These are phyloP conservation scores for Pythium sp. DNA, from an alignment of 352 stramenopile genomes.

Conservation along the genomic window DNA sequence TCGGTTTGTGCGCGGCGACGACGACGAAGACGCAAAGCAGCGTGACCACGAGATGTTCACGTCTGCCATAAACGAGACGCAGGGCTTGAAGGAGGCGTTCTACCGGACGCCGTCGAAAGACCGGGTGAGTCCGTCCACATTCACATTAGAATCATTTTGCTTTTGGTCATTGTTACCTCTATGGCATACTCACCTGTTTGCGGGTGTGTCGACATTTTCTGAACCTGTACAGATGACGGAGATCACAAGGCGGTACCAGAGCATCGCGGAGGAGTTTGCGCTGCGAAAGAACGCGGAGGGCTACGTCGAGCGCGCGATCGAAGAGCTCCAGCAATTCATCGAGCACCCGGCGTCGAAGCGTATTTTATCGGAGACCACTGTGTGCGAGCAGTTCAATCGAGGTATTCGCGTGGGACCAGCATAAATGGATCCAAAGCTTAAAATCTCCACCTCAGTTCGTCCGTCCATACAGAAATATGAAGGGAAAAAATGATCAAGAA, in stretches of 20 bases:
- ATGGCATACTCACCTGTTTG: background rate
- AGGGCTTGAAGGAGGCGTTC: conserved; percentile 57
- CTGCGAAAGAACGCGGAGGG: conserved; percentile 60
- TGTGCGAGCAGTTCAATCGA: conserved; percentile 54
- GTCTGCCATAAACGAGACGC: conserved; percentile 46
- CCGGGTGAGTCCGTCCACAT: conserved; percentile 29
- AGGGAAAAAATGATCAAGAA: background rate
- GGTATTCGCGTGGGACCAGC: conserved; percentile 73
- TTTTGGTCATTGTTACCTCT: background rate
- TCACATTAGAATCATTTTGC: background rate
- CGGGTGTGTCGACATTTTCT: background rate
- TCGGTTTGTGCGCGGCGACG: conserved; percentile 62
- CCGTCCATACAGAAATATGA: background rate
- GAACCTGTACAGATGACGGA: conserved; percentile 51
- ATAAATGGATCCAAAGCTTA: background rate
- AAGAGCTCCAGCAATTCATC: conserved; percentile 73
- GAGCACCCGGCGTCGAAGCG: conserved; percentile 63
- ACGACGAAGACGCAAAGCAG: conserved; percentile 40
- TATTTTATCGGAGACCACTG: conserved; percentile 62
- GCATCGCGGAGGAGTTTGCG: conserved; percentile 64
- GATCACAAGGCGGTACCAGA: conserved; percentile 70
- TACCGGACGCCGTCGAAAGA: conserved; percentile 68
- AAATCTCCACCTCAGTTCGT: background rate
- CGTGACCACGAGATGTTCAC: conserved; percentile 36
- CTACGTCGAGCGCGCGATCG: conserved; percentile 67